These are phyloP conservation scores for Erythrobasidium hasegawianum DNA, from an alignment of 1,284 basidiomycete genomes.

Conservation along the genomic window DNA sequence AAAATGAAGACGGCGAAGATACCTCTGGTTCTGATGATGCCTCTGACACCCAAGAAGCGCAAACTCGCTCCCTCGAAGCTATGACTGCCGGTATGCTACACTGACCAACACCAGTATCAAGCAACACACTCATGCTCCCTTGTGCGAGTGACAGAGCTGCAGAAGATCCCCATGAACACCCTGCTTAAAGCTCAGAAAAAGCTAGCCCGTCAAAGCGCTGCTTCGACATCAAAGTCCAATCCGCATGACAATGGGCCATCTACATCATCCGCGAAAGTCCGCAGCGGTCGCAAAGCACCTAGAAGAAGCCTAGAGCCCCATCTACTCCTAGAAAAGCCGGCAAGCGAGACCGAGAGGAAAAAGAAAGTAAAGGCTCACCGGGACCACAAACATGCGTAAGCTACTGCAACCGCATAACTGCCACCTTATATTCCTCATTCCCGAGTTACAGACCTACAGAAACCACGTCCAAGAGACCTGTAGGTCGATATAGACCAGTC, in stretches of 20 bases:
- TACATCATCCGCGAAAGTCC: too few species aligned
- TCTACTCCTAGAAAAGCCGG: neutral
- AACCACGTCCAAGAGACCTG: constrained; percentile 79
- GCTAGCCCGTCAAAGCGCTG: neutral
- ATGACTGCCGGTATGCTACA: constrained; percentile 31
- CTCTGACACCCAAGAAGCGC: constrained; percentile 34
- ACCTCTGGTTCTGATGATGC: constrained; percentile 44
- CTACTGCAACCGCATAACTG: too few species aligned
- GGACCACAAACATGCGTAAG: constrained; percentile 82
- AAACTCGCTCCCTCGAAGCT: too few species aligned
- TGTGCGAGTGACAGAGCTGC: constrained; percentile 31
- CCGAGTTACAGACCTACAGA: constrained; percentile 68
- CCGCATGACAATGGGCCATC: too few species aligned
- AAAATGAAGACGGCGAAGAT: constrained; percentile 47
- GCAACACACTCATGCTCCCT: constrained; percentile 24
- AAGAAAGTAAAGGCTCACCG: constrained; percentile 46
- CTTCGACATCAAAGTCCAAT: too few species aligned
- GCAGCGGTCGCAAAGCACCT: too few species aligned
- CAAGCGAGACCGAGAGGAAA: neutral
- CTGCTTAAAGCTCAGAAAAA: constrained; percentile 24
- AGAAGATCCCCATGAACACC: constrained; percentile 18
- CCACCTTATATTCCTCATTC: neutral
- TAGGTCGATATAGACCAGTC: constrained; percentile 70
- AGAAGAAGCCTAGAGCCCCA: too few species aligned
- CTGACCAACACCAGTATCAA: constrained; percentile 48